phyloP scores from a whole-genome alignment of 371 early-diverging fungal species.

The Actinomortierella ambigua region DNA sequence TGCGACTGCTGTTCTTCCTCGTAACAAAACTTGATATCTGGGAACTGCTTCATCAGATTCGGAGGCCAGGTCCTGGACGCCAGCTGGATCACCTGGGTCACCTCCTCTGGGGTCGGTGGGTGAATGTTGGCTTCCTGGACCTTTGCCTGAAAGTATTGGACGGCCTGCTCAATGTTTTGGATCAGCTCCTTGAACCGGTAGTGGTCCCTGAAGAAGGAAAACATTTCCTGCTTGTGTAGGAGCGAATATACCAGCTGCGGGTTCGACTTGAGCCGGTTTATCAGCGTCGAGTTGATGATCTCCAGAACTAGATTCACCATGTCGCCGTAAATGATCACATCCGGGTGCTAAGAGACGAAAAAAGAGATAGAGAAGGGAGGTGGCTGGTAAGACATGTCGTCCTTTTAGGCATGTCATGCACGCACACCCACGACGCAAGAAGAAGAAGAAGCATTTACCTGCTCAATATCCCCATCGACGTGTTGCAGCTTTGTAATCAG shows the following conservation, averaged over 20 bases:
- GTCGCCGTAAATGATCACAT: constrained; percentile 68
- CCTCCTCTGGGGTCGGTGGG: constrained; percentile 70
- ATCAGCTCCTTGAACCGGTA: constrained; percentile 63
- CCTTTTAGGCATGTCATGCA: constrained; percentile 1
- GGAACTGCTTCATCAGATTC: constrained; percentile 56
- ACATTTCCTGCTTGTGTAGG: constrained; percentile 71
- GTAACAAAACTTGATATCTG: constrained; percentile 70
- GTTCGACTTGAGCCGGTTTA: constrained; percentile 68
- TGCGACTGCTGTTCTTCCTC: constrained; percentile 65
- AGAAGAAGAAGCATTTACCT: too few relatives aligned
- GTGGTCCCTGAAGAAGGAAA: constrained; percentile 58
- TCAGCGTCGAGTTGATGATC: constrained; percentile 70
- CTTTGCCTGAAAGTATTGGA: constrained; percentile 65
- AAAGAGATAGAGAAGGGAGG: background rate
- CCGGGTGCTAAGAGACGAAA: constrained; percentile 30
- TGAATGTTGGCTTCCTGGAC: constrained; percentile 69
- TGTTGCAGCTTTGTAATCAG: constrained; percentile 47
- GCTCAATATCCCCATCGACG: constrained; percentile 39
- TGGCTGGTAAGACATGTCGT: background rate
- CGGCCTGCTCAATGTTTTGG: constrained; percentile 66
- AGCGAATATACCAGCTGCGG: constrained; percentile 77
- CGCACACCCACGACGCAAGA: background rate
- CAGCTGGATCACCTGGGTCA: constrained; percentile 68
- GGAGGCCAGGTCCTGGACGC: constrained; percentile 74
- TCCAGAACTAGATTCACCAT: constrained; percentile 70